These are phyloP conservation scores for Neopestalotiopsis sp. DNA, from an alignment of 2,329 filamentous ascomycete genomes.

Conservation along the genomic window DNA sequence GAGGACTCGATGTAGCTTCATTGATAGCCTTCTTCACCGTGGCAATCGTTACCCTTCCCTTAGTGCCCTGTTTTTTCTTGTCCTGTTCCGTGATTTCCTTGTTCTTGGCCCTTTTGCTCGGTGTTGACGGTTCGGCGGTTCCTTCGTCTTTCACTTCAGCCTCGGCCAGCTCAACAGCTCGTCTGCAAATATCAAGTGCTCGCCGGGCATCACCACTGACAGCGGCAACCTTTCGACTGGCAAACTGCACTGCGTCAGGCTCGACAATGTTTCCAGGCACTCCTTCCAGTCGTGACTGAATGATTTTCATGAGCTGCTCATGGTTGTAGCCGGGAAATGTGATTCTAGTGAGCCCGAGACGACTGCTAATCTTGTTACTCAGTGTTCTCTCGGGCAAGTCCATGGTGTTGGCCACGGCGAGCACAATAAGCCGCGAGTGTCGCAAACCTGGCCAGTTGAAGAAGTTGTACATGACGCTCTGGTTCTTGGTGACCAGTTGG, in stretches of 20 bases:
- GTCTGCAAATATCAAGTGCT: constrained; percentile 91
- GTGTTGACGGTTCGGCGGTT: constrained; percentile 57
- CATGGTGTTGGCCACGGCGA: constrained; percentile 99
- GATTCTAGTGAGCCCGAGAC: constrained; percentile 87
- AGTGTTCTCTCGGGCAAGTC: constrained; percentile 94
- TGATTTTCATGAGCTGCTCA: constrained; percentile 96
- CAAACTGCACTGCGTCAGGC: constrained; percentile 92
- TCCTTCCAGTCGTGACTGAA: constrained; percentile 88
- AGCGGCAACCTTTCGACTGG: constrained; percentile 93
- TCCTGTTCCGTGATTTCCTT: constrained; percentile 30
- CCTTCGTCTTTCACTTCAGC: constrained; percentile 57
- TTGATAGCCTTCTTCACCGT: constrained; percentile 94
- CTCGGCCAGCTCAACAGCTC: constrained; percentile 94
- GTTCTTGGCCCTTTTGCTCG: constrained; percentile 57
- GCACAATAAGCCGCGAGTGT: constrained; percentile 91
- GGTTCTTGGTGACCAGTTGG: constrained; percentile 96
- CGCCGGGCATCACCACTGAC: constrained; percentile 93
- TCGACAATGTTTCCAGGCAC: constrained; percentile 91
- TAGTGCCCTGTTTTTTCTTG: constrained; percentile 42
- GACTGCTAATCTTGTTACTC: constrained; percentile 97
- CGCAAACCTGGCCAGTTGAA: constrained; percentile 97
- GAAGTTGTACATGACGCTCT: constrained; percentile 99
- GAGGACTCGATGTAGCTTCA: constrained; percentile 89
- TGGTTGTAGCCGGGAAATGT: constrained; percentile 98
- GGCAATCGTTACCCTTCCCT: constrained; percentile 80